A percentile compares a stretch with the other conserved stretches of the same genome.
Conservation (phyloP, 371 early-diverging fungal genomes). For the Circinella umbellata region DNA sequence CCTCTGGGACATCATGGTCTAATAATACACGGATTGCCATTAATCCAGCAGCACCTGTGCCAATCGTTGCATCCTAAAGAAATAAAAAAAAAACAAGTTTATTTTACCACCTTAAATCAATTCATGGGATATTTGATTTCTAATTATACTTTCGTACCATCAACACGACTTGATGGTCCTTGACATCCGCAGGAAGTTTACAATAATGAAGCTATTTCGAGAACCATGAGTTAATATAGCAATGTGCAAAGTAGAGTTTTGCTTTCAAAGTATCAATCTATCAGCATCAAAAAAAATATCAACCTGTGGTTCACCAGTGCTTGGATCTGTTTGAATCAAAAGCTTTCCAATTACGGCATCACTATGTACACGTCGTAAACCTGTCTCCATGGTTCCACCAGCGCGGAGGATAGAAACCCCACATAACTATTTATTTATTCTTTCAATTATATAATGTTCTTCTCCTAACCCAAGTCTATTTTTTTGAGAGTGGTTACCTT, state of each 20-base stretch:
- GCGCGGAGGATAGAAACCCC: constrained; percentile 89
- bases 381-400: constrained; percentile 90
- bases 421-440: constrained; percentile 53
- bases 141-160: constrained; percentile 42
- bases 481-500: constrained; percentile 35
- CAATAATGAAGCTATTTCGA: constrained; percentile 58
- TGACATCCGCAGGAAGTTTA: constrained; percentile 74
- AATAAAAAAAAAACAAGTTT: constrained; percentile 10
- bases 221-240: neutral
- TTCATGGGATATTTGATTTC: too few relatives aligned
- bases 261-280: too few relatives aligned
- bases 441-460: neutral
- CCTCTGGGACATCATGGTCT: constrained; percentile 86
- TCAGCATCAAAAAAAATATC: neutral
- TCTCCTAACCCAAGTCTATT: neutral
- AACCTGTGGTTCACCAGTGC: constrained; percentile 81
- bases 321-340: constrained; percentile 83
- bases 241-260: too few relatives aligned
- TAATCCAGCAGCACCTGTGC: constrained; percentile 89
- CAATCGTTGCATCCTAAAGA: constrained; percentile 73
- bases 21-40: constrained; percentile 92
- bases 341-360: constrained; percentile 87
- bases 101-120: neutral
- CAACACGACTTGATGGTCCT: constrained; percentile 63
- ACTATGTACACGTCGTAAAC: constrained; percentile 78